phyloP scores from a whole-genome alignment of 495 filamentous ascomycete species.

The Lasiosphaeria miniovina region DNA sequence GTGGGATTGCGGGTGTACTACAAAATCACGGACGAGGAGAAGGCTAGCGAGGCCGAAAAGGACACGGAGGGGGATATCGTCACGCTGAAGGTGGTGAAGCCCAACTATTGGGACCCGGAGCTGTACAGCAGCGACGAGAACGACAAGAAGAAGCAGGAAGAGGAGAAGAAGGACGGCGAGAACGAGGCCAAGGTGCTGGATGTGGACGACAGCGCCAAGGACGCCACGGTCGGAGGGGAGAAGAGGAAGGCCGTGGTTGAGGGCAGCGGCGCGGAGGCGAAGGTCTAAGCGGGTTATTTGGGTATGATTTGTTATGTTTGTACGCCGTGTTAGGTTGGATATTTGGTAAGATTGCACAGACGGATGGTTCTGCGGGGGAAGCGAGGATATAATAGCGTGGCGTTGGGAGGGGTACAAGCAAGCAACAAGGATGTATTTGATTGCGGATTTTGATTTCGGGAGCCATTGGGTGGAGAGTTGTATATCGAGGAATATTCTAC shows the following conservation, averaged over 20 bases:
- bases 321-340: no score
- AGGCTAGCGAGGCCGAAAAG: slow-evolving; percentile 49
- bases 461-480: no score
- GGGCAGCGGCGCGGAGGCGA: no score
- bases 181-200: slow-evolving; percentile 42
- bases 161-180: slow-evolving; percentile 7
- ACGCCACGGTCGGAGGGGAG: slow-evolving; percentile 38
- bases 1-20: slow-evolving; percentile 75
- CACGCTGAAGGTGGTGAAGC: slow-evolving; percentile 38
- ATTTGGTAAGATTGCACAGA: no score
- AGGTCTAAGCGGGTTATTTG: no score
- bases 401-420: no score
- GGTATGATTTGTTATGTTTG: no score
- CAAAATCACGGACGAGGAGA: slow-evolving; percentile 50
- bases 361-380: no score
- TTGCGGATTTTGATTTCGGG: no score
- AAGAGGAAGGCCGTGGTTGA: slow-evolving; percentile 21
- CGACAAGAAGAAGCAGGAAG: slow-evolving; percentile 12
- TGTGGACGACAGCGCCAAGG: slow-evolving; percentile 49
- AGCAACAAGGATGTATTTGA: no score
- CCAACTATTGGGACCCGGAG: slow-evolving; percentile 30
- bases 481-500: no score
- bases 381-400: no score
- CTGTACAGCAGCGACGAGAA: slow-evolving; percentile 23
- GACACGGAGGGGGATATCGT: slow-evolving; percentile 47